Base-by-base conservation (phyloP, 371 early-diverging fungal genomes). In the Mortierella sp. region DNA sequence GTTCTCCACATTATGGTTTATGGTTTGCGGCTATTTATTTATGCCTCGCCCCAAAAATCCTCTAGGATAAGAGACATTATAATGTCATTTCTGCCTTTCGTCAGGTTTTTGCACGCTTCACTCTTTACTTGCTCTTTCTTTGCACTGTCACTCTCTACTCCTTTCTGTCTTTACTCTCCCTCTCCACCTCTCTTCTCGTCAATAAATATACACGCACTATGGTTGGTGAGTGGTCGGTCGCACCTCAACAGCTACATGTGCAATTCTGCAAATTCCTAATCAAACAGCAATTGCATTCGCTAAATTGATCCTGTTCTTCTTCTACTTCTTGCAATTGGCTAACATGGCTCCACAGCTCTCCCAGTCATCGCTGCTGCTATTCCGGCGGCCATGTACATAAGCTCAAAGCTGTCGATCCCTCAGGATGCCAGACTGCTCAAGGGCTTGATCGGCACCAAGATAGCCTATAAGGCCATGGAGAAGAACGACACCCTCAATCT, bases 281-380 rank as follows among this genome's bases (percentile, higher is more conserved):
- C 24, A 17, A 6, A 34, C 23, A 5, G n/a, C 32, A 41, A 30
- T 27, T 27, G 50, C 21, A 50, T 55, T 31, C 32, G 17, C n/a
- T 42, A 27, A 27, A 2, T n/a, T 48, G 21, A 19, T 24, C 48
- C 41, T 42, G 48, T 44, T 39, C 2, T 26, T 44, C 32, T 15
- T n/a, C 34, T 23, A 24, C 34, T 49, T 26, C n/a, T n/a, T n/a
- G 17, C 11, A 19, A 50, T 43, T 42, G 31, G 28, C 34, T 37
- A 39, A 23, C 43, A 52, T 49, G 31, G 5, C 2, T 28, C 9
- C 23, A 11, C 39, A 61, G 66, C 66, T 12, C 64, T 70, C 17
- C 66, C 72, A 14, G 6, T 66, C 47, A 41, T 66, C 23, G 72
- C 61, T n/a, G 72, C 72, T 23, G 72, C 72, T 21, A 42, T 72